A percentile compares a stretch with the other conserved stretches of the same genome.
These are phyloP conservation scores for Gaeumannomyces tritici DNA, from an alignment of 2,329 filamentous ascomycete species.

Conservation along the genomic window DNA sequence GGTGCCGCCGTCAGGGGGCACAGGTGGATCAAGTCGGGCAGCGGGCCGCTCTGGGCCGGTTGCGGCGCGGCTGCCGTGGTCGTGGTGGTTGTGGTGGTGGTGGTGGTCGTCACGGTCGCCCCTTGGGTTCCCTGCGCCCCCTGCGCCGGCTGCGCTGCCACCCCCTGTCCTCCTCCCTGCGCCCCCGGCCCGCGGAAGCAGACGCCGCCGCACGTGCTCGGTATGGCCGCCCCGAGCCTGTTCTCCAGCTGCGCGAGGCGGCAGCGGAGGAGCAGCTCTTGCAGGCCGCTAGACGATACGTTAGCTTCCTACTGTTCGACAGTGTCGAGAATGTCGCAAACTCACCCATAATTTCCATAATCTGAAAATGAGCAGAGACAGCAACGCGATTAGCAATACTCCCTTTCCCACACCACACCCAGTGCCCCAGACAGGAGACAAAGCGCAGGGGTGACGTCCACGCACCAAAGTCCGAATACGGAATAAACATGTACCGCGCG, in stretches of 20 bases:
- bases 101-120: no score
- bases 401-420: not conserved
- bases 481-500: not conserved
- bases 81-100: not conserved
- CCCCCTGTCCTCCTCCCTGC: not conserved
- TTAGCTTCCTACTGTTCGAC: no score
- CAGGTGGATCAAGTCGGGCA: slow-evolving; percentile 3
- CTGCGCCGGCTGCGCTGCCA: not conserved
- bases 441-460: not conserved
- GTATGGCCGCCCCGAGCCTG: slow-evolving; percentile 1
- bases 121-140: not conserved
- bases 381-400: not conserved
- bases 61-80: not conserved
- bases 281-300: not conserved
- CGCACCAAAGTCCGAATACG: not conserved
- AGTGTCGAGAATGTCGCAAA: not conserved
- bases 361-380: not conserved
- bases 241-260: not conserved
- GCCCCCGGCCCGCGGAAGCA: not conserved
- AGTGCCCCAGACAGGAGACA: not conserved
- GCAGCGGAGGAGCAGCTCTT: not conserved
- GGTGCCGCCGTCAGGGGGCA: not conserved
- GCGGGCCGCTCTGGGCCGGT: not conserved
- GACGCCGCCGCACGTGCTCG: slow-evolving; percentile 3
- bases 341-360: not conserved